These are phyloP conservation scores for Botrytis elliptica DNA, from an alignment of 2,329 filamentous ascomycete genomes.

Conservation along the genomic window DNA sequence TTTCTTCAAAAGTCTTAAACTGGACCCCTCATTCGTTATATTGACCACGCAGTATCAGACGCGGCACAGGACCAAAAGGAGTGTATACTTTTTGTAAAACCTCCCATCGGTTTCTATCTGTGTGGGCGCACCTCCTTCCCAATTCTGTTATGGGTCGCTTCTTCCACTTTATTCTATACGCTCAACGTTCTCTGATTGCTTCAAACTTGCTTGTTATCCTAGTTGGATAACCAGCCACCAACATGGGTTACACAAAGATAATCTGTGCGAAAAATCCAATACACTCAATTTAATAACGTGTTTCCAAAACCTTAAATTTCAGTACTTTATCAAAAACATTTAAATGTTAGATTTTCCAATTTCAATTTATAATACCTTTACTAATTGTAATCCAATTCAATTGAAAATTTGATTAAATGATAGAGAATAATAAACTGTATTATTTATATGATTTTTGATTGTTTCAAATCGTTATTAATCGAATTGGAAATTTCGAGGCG, in stretches of 20 bases:
- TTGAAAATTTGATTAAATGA: no score
- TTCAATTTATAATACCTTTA: no score
- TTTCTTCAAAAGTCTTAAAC: background rate
- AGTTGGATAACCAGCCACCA: constrained; percentile 16
- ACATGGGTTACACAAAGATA: constrained; percentile 20
- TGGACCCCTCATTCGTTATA: constrained; percentile 11
- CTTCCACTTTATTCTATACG: background rate
- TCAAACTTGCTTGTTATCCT: constrained; percentile 1
- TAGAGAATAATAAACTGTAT: no score
- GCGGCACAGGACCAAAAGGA: background rate
- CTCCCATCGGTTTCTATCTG: constrained; percentile 1
- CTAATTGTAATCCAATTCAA: no score
- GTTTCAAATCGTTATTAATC: no score
- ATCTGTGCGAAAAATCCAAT: background rate
- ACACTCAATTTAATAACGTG: no score
- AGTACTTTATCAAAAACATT: no score
- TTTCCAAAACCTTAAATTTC: no score
- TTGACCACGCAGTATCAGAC: constrained; percentile 1
- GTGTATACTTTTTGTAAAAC: constrained; percentile 4
- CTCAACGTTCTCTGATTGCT: background rate
- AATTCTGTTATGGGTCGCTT: constrained; percentile 8
- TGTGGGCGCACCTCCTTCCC: constrained; percentile 6
- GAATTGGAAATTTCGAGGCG: no score
- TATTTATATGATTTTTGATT: no score
- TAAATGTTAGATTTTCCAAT: no score